Conservation (phyloP, 129 eudicot species). For the Erigeron canadensis region DNA sequence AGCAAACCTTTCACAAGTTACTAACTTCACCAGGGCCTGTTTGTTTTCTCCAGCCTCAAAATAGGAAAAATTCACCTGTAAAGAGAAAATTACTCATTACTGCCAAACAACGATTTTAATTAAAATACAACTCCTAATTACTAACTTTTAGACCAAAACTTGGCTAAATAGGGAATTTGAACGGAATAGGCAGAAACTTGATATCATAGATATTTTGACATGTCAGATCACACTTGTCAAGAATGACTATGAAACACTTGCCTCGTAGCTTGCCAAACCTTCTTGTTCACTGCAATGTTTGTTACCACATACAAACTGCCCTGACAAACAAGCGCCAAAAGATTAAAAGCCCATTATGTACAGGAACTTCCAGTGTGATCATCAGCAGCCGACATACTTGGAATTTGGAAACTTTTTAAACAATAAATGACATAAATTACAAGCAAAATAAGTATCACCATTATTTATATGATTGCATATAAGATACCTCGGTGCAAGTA, state of each 20-base stretch:
- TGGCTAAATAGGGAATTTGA: background rate
- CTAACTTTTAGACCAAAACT: background rate
- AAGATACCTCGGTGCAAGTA: slow-evolving; percentile 1
- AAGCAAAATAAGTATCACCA: slow-evolving; percentile 2
- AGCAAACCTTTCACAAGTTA: slow-evolving; percentile 73
- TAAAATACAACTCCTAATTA: background rate
- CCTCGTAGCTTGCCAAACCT: slow-evolving; percentile 92
- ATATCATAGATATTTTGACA: background rate
- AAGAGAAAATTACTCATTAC: slow-evolving; percentile 13
- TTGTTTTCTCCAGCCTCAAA: slow-evolving; percentile 93
- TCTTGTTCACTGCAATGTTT: slow-evolving; percentile 80
- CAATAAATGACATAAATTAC: background rate
- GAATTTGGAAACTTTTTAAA: background rate
- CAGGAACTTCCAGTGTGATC: background rate
- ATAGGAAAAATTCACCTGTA: slow-evolving; percentile 90
- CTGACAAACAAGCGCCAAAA: slow-evolving; percentile 53
- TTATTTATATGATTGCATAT: background rate
- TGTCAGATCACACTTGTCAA: background rate
- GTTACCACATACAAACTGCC: slow-evolving; percentile 97
- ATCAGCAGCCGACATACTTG: slow-evolving; percentile 5
- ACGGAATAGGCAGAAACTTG: slow-evolving; percentile 2
- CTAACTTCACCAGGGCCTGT: slow-evolving; percentile 94
- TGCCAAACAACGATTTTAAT: slow-evolving; percentile 1
- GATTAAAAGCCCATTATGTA: slow-evolving; percentile 17
- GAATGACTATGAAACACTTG: slow-evolving; percentile 33